phyloP scores from a whole-genome alignment of 805 yeast genomes.

The Debaryomyces tyrocola region DNA sequence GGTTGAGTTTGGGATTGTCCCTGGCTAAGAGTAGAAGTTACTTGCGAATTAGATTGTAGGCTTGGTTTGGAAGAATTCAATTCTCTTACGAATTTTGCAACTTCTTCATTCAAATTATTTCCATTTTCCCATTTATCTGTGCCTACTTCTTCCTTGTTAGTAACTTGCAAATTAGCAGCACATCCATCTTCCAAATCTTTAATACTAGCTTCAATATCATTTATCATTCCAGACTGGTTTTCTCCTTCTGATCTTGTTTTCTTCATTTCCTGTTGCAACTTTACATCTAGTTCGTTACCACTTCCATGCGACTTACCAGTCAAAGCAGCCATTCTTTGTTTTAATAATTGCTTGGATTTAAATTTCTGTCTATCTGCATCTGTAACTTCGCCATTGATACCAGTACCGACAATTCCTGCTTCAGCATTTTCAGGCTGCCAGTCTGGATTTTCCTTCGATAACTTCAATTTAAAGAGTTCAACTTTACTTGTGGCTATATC shows the following conservation, averaged over 20 bases:
- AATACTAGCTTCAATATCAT: slow-evolving; percentile 73
- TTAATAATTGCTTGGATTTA: slow-evolving; percentile 71
- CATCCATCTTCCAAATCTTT: slow-evolving; percentile 57
- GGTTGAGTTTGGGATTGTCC: not conserved
- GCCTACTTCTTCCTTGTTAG: slow-evolving; percentile 47
- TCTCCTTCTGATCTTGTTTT: slow-evolving; percentile 54
- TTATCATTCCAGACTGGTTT: slow-evolving; percentile 57
- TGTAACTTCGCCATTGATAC: slow-evolving; percentile 83
- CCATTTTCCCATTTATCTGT: slow-evolving; percentile 81
- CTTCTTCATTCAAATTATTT: slow-evolving; percentile 65
- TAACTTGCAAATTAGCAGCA: slow-evolving; percentile 40
- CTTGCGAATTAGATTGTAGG: slow-evolving; percentile 10
- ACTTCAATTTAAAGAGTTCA: slow-evolving; percentile 56
- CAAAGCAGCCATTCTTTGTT: slow-evolving; percentile 88
- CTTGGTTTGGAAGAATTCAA: slow-evolving; percentile 33
- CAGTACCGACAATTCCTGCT: slow-evolving; percentile 66
- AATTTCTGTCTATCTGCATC: slow-evolving; percentile 81
- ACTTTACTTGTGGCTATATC: slow-evolving; percentile 68
- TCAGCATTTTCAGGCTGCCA: slow-evolving; percentile 42
- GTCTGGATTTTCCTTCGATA: slow-evolving; percentile 66
- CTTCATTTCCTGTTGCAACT: slow-evolving; percentile 52
- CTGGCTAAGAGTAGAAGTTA: not conserved
- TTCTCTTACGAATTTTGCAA: slow-evolving; percentile 58
- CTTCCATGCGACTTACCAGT: slow-evolving; percentile 62
- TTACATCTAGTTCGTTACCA: slow-evolving; percentile 53